phyloP scores from a whole-genome alignment of 1,284 basidiomycete genomes.

The Cystobasidium slooffiae region DNA sequence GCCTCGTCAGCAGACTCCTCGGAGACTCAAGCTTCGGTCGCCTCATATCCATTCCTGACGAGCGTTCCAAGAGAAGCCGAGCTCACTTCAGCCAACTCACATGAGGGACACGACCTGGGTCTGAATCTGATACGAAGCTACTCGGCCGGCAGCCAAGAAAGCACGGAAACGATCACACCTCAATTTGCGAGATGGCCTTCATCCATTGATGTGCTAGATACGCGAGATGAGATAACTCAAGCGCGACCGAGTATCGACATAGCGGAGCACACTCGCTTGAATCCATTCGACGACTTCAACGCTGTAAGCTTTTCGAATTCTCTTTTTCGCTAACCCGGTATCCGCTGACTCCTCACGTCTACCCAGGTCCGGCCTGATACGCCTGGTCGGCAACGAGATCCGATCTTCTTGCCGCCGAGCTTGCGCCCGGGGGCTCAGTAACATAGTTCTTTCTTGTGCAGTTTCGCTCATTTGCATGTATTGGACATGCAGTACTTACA shows the following conservation, averaged over 20 bases:
- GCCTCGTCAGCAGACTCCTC: constrained; percentile 28
- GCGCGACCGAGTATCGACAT: constrained; percentile 1
- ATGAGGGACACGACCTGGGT: constrained; percentile 18
- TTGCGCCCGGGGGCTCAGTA: constrained; percentile 5
- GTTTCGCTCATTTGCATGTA: neutral
- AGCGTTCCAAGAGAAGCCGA: constrained; percentile 33
- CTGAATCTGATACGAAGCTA: constrained; percentile 17
- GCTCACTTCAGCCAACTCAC: constrained; percentile 18
- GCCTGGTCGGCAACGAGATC: neutral
- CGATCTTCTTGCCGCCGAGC: constrained; percentile 10
- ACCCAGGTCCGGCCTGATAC: constrained; percentile 8
- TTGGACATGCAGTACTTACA: neutral
- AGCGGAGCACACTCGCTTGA: neutral
- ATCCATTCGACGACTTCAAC: constrained; percentile 23
- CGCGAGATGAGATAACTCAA: neutral
- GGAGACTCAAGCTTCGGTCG: constrained; percentile 36
- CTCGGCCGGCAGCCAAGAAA: constrained; percentile 9
- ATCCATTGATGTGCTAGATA: neutral
- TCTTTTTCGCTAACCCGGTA: neutral
- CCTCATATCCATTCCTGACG: constrained; percentile 40
- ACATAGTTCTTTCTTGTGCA: neutral
- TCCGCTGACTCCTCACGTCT: neutral
- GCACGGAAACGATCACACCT: neutral
- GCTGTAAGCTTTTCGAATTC: neutral
- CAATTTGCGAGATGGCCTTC: constrained; percentile 19